phyloP scores from a whole-genome alignment of 2,329 filamentous ascomycete species.

The Aspergillus sp. region DNA sequence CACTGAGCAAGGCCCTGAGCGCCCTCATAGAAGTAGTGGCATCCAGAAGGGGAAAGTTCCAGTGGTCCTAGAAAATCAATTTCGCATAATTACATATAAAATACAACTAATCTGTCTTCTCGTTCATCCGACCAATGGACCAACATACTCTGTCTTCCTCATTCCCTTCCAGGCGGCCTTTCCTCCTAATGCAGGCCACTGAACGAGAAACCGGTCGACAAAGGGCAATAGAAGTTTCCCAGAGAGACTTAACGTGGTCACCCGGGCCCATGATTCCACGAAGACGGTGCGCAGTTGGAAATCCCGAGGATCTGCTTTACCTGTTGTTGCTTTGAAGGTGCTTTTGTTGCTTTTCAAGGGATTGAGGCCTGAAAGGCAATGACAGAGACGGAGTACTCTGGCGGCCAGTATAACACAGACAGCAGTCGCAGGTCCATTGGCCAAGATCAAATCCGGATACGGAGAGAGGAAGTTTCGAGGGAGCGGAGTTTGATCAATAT shows the following conservation, averaged over 20 bases:
- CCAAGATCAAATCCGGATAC: slow-evolving; percentile 69
- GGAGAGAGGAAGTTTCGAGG: slow-evolving; percentile 17
- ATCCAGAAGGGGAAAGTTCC: no score
- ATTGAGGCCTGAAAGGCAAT: slow-evolving; percentile 11
- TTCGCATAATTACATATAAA: no score
- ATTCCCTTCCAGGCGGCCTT: slow-evolving; percentile 32
- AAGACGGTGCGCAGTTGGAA: slow-evolving; percentile 68
- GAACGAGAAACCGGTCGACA: slow-evolving; percentile 72
- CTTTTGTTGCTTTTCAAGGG: slow-evolving; percentile 2
- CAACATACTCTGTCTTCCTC: slow-evolving; percentile 33
- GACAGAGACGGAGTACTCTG: slow-evolving; percentile 48
- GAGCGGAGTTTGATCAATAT: slow-evolving; percentile 24
- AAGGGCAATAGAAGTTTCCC: slow-evolving; percentile 66
- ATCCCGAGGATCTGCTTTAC: slow-evolving; percentile 22
- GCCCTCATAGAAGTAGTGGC: no score
- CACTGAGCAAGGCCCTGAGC: no score
- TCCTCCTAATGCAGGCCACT: slow-evolving; percentile 60
- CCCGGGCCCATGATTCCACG: slow-evolving; percentile 86
- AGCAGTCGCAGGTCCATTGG: slow-evolving; percentile 81
- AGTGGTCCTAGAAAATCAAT: no score
- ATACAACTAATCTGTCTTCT: not conserved
- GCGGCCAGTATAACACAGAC: slow-evolving; percentile 62
- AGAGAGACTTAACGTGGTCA: slow-evolving; percentile 72
- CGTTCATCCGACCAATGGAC: slow-evolving; percentile 28
- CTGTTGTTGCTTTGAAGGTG: not conserved